A percentile compares a stretch with the other conserved stretches of the same genome.
These are phyloP conservation scores for Kwoniella pini DNA, from an alignment of 768 basidiomycete genomes.

Conservation along the genomic window DNA sequence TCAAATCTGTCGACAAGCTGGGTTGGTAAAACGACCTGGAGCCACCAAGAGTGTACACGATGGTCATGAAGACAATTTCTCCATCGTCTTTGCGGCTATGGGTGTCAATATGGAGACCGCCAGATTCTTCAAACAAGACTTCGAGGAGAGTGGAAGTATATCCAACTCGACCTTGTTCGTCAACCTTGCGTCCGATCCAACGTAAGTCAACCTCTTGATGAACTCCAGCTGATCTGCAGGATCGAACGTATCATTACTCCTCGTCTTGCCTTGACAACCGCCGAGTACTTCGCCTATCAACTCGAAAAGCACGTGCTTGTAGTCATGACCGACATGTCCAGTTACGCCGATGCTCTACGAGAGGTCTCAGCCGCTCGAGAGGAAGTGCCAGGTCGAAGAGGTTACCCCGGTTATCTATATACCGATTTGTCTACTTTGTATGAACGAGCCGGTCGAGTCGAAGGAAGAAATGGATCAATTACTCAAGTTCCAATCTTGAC, in stretches of 20 bases:
- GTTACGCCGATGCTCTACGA: conserved; percentile 49
- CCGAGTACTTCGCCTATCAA: conserved; percentile 99
- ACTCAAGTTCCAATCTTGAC: conserved; percentile 99
- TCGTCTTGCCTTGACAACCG: conserved; percentile 94
- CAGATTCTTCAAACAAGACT: conserved; percentile 99
- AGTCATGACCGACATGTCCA: conserved; percentile 91
- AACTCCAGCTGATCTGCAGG: conserved; percentile 31
- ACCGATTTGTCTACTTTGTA: conserved; percentile 99
- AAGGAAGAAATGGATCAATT: conserved; percentile 97
- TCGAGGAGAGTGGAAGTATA: conserved; percentile 96
- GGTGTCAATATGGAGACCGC: conserved; percentile 99
- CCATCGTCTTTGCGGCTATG: conserved; percentile 99
- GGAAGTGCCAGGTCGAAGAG: conserved; percentile 98
- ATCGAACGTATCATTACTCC: conserved; percentile 99
- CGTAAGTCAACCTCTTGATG: conserved; percentile 54
- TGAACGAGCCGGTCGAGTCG: conserved; percentile 96
- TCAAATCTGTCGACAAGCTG: conserved; percentile 99
- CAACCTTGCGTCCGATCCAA: conserved; percentile 98
- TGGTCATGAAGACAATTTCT: conserved; percentile 99
- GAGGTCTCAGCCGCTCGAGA: conserved; percentile 97
- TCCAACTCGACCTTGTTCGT: conserved; percentile 98
- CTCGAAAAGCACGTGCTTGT: conserved; percentile 99
- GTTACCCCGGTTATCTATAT: conserved; percentile 76
- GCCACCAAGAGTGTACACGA: conserved; percentile 92
- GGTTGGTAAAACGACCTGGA: conserved; percentile 85